Conservation (phyloP, 2,329 filamentous ascomycete species). For the Fusarium buharicum region DNA sequence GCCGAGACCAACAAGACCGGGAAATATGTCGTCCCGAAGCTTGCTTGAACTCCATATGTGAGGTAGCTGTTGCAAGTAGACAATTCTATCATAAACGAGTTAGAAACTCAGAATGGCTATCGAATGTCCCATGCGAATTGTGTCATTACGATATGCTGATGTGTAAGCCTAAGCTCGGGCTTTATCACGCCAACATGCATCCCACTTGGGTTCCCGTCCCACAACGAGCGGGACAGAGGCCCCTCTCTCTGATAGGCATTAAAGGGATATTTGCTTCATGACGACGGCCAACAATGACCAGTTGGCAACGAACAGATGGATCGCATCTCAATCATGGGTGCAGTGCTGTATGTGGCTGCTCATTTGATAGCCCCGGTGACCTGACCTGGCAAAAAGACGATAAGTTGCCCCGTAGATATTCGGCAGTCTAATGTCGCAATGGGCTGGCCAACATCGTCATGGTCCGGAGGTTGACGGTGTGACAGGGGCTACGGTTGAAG, state of each 20-base stretch:
- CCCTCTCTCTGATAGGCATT: conserved; percentile 42
- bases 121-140: background rate
- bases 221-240: conserved; percentile 38
- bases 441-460: conserved; percentile 23
- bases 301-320: conserved; percentile 18
- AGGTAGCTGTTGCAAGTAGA: background rate
- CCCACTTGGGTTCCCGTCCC: conserved; percentile 40
- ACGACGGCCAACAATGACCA: conserved; percentile 20
- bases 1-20: background rate
- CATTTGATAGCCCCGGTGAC: background rate
- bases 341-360: background rate
- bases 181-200: conserved; percentile 43
- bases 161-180: conserved; percentile 26
- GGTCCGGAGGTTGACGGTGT: conserved; percentile 17
- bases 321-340: background rate
- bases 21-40: conserved; percentile 7
- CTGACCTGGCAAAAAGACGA: conserved; percentile 18
- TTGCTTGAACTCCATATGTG: background rate
- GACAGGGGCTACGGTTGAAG: conserved; percentile 17
- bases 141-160: conserved; percentile 34
- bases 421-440: conserved; percentile 22
- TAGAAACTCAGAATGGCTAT: background rate
- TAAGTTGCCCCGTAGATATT: conserved; percentile 1
- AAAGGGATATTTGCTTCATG: conserved; percentile 13
- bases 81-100: background rate